These are phyloP conservation scores for Coriolopsis trogii DNA, from an alignment of 1,284 basidiomycete species.

Conservation along the genomic window DNA sequence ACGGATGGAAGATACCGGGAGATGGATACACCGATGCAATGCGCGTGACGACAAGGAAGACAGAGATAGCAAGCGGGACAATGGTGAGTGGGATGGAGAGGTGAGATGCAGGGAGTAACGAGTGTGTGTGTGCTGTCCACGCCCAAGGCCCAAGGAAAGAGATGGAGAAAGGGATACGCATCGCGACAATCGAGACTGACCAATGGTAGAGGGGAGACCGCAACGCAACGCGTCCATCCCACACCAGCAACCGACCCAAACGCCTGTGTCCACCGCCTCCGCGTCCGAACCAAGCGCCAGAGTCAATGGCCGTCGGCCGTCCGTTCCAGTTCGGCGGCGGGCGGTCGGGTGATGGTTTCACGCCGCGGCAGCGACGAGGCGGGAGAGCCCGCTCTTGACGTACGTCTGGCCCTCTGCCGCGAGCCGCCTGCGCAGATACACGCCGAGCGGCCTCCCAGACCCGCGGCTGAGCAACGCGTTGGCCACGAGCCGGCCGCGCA, in stretches of 20 bases:
- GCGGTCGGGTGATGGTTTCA: not conserved
- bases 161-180: not conserved
- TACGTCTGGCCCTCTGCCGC: slow-evolving; percentile 25
- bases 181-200: not conserved
- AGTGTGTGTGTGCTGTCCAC: not conserved
- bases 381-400: slow-evolving; percentile 32
- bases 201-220: no score
- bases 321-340: not conserved
- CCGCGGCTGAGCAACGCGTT: slow-evolving; percentile 31
- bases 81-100: not conserved
- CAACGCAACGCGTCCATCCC: no score
- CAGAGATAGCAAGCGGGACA: not conserved
- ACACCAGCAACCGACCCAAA: no score
- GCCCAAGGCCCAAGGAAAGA: no score
- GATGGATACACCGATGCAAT: not conserved
- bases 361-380: slow-evolving; percentile 26
- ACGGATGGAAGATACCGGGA: not conserved
- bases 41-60: not conserved
- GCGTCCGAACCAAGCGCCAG: not conserved
- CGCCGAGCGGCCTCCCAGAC: slow-evolving; percentile 28
- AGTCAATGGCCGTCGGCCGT: no score
- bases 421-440: slow-evolving; percentile 23
- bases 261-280: no score
- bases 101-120: not conserved
- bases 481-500: slow-evolving; percentile 30